Base-by-base conservation (phyloP, 768 basidiomycete species). In the Coprinopsis sp. region DNA sequence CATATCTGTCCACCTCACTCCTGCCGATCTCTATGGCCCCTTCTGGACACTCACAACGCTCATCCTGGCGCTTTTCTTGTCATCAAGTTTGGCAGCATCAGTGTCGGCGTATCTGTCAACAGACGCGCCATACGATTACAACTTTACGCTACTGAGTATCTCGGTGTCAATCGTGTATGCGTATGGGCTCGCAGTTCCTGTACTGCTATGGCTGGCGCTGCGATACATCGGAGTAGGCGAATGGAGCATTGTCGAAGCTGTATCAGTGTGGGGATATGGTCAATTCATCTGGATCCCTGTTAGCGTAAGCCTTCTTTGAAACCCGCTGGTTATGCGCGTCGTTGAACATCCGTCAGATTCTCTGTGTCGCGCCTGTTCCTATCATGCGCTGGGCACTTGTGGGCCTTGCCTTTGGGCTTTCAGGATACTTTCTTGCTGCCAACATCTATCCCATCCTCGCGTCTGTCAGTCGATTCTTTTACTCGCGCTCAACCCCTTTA, bases 31-130 rank as follows among this genome's bases (percentile, higher is more conserved):
- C 31, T 87, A 89, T 61, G 94, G 94, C 0, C 93, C 95, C 1
- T 97, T 99, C 71, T 99, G 95, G 95, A 91, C 94, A 1, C 77
- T 96, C 29, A 95, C 93, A 1, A 98, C 95, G 1, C 81, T 99
- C 51, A 86, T 96, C 34, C 91, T 98, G 60, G 76, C 85, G 0
- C 81, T 97, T 49, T 97, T 94, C 72, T 80, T 96, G 48, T 94
- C 88, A 21, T 96, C 95, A 1, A 92, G 90, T 27, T 83, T 98
- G 30, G 90, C 86, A 6, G 82, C 90, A 13, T 91, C 91, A 37
- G 85, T 98, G 54, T 73, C 86, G 2, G 77, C 81, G n/a, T 97
- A 92, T 66, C 78, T 97, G 31, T 87, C 89, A 23, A 67, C 76
- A 21, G 67, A 76, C 3, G 70, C 64, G 2, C 71, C 71, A 28